Evolutionary conservation across 2,329 filamentous ascomycete species (phyloP), one percentile per base, ranked within the genome.

Genomic region (Pseudopyricularia cyperi): DNA sequence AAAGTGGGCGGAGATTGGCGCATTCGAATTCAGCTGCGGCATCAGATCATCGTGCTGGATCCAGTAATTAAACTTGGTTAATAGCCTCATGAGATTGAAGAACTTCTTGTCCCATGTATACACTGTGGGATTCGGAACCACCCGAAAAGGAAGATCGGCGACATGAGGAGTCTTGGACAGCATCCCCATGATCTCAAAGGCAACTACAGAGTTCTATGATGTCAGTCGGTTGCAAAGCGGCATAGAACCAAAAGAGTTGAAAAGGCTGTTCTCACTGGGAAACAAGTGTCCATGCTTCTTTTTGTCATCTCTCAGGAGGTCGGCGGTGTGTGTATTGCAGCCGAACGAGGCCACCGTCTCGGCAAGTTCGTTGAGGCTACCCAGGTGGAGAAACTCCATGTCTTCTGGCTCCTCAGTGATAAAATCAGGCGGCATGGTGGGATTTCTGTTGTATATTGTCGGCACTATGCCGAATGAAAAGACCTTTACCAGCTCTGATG

Each of bases 121-220:
- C 1, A 69, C 65, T 0, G 77, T 80, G 0, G 77, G 77, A 55
- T 81, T 81, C 0, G 77, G 77, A 1, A 81, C 66, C 60, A 73
- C 71, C 2, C 74, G 74, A 55, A 75, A 80, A 53, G 66, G 68
- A 48, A 67, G 77, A 46, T 72, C 62, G 6, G 66, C 64, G 22
- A 78, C 71, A 51, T 77, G 73, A 22, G 79, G 65, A 0, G 69
- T 70, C 26, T 69, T 68, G 46, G 71, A 69, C 1, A 80, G 62
- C 77, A 81, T 80, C n/a, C 76, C 77, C 2, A 79, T 60, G 0
- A 81, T 68, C 57, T 81, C 77, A 50, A 80, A 80, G 0, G 74
- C 70, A 1, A 81, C 76, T 78, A 5, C 22, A n/a, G 7, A 19
- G 11, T 3, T 44, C 24, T 22, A 11, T 24, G 4, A 11, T 17